A percentile compares a stretch with the other conserved stretches of the same genome.
These are phyloP conservation scores for Salvia sclarea DNA, from an alignment of 305 asterid species.

Conservation along the genomic window DNA sequence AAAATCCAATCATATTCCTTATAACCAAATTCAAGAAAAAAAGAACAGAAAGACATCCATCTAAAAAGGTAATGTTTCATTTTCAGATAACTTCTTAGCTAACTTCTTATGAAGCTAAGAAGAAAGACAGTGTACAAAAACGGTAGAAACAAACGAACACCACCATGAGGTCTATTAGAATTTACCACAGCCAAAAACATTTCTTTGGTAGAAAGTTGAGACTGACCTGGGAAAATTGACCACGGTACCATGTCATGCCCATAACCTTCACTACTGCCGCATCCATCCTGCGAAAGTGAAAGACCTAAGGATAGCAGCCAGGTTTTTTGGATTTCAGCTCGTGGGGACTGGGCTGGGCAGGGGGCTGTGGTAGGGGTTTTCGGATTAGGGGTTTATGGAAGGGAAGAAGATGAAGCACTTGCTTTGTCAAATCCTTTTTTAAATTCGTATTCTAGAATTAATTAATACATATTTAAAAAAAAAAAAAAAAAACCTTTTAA, in stretches of 20 bases:
- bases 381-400: conserved; percentile 7
- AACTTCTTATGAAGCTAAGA: background rate
- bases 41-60: background rate
- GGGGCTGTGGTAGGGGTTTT: background rate
- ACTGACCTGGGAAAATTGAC: conserved; percentile 44
- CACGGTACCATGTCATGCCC: conserved; percentile 42
- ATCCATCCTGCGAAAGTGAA: conserved; percentile 38
- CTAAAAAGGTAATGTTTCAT: background rate
- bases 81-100: background rate
- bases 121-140: background rate
- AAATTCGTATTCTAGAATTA: background rate
- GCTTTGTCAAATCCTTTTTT: background rate
- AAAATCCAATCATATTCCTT: background rate
- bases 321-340: background rate
- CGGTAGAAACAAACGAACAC: conserved; percentile 1
- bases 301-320: background rate
- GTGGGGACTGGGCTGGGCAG: background rate
- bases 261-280: conserved; percentile 38
- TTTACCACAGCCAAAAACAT: conserved; percentile 26
- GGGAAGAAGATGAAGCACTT: background rate
- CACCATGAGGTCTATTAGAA: conserved; percentile 24
- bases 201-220: conserved; percentile 18
- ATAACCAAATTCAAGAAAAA: conserved; percentile 1
- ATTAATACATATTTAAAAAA: too few relatives aligned
- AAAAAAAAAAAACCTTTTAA: too few relatives aligned